Conservation (phyloP, 2,329 filamentous ascomycete genomes). For the Trichoderma citrinoviride region DNA sequence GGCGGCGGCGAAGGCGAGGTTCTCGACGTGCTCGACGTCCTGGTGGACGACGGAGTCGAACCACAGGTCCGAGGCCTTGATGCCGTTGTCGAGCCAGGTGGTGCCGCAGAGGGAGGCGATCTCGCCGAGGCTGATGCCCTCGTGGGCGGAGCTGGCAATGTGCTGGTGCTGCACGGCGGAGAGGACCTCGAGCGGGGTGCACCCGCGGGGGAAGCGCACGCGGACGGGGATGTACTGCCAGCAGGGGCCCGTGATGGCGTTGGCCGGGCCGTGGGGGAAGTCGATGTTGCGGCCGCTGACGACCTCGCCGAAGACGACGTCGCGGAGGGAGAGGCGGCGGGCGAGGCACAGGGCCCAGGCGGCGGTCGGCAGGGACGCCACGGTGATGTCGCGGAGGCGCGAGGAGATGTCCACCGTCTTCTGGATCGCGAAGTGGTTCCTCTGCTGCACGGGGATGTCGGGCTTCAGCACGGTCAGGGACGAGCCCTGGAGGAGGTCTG, state of each 20-base stretch:
- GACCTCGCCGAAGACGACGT: constrained; percentile 65
- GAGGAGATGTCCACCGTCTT: constrained; percentile 46
- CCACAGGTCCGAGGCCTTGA: constrained; percentile 35
- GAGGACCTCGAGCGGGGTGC: constrained; percentile 52
- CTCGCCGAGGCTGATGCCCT: constrained; percentile 53
- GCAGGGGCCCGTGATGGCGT: constrained; percentile 61
- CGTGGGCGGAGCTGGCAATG: constrained; percentile 53
- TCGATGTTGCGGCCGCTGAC: constrained; percentile 62
- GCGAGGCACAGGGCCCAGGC: constrained; percentile 64
- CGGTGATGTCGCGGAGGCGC: constrained; percentile 55
- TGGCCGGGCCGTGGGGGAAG: constrained; percentile 45
- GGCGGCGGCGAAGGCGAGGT: constrained; percentile 40
- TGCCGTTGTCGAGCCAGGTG: constrained; percentile 37
- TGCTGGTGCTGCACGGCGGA: constrained; percentile 56
- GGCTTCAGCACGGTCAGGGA: constrained; percentile 47
- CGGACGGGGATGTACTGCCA: constrained; percentile 67
- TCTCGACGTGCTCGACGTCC: constrained; percentile 60
- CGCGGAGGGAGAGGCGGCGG: constrained; percentile 48
- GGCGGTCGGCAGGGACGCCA: constrained; percentile 64
- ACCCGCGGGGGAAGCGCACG: constrained; percentile 50
- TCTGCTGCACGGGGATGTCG: constrained; percentile 36
- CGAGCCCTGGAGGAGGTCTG: constrained; percentile 54
- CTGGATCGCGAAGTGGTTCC: constrained; percentile 43
- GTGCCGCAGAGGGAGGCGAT: constrained; percentile 47
- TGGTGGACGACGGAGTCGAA: constrained; percentile 60